Conservation (phyloP, 345 rosid species). For the Eucalyptus marginata region DNA sequence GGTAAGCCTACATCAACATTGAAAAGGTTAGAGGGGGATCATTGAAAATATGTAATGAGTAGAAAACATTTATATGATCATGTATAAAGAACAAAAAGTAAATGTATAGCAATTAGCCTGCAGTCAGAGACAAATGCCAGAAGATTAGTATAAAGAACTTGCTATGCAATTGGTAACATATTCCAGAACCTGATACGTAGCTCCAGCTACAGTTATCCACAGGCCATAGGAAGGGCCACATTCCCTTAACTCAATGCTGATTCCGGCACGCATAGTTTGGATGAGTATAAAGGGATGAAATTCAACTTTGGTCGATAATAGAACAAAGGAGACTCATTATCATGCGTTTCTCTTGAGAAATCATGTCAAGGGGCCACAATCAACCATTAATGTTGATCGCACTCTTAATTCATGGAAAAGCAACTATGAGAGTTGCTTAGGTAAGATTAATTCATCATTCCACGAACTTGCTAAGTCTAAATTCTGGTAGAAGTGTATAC, state of each 20-base stretch:
- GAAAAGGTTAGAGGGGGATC: neutral
- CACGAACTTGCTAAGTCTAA: neutral
- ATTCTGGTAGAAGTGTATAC: neutral
- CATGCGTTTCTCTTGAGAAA: neutral
- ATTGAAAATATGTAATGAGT: neutral
- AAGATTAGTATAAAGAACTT: neutral
- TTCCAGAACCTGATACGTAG: neutral
- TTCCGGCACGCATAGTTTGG: neutral
- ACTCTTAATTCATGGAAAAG: neutral
- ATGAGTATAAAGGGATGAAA: neutral
- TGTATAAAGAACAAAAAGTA: neutral
- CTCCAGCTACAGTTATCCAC: neutral
- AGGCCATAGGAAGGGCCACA: neutral
- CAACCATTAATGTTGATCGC: neutral
- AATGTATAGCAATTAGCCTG: neutral
- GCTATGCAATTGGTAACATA: neutral
- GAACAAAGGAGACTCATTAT: neutral
- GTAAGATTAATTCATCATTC: neutral
- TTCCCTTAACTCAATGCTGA: neutral
- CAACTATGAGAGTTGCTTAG: neutral
- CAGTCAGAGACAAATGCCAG: neutral
- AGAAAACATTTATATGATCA: neutral
- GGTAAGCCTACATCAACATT: constrained; percentile 52
- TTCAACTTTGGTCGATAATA: neutral
- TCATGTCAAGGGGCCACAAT: neutral